Evolutionary conservation across 1,139 yeast species (phyloP).

Genomic region (Barnettozyma hawaiiensis): DNA sequence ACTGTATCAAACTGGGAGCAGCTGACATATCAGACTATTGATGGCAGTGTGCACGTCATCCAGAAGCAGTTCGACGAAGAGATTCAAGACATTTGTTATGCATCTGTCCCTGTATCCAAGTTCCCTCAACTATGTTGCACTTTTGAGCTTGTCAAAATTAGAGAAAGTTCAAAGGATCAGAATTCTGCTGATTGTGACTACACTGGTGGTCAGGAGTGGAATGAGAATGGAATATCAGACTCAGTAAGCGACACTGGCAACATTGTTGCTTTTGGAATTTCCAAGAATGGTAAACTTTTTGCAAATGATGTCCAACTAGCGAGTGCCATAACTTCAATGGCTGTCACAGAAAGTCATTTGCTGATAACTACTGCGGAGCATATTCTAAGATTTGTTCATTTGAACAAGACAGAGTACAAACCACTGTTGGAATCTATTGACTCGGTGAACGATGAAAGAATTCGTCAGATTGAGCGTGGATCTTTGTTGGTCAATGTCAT

Average conservation of each 20-base stretch:
- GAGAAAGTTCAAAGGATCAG: constrained; percentile 12
- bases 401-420: constrained; percentile 39
- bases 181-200: constrained; percentile 27
- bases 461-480: constrained; percentile 87
- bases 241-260: constrained; percentile 19
- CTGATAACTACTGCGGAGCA: constrained; percentile 88
- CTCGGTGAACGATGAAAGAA: constrained; percentile 61
- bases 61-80: constrained; percentile 27
- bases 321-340: constrained; percentile 76
- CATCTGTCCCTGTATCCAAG: constrained; percentile 35
- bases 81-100: constrained; percentile 25
- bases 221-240: constrained; percentile 24
- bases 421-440: constrained; percentile 34
- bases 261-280: constrained; percentile 59
- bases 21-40: constrained; percentile 55
- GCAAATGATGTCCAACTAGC: constrained; percentile 60
- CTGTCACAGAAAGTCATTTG: constrained; percentile 65
- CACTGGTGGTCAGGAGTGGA: constrained; percentile 22
- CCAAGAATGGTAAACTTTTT: constrained; percentile 68
- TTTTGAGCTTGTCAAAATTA: constrained; percentile 42
- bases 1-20: constrained; percentile 49
- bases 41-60: constrained; percentile 51
- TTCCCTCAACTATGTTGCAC: constrained; percentile 72
- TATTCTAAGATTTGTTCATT: constrained; percentile 74
- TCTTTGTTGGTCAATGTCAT: constrained; percentile 72